Evolutionary conservation across 768 basidiomycete genomes (phyloP).

Genomic region (Tylopilus sp.): DNA sequence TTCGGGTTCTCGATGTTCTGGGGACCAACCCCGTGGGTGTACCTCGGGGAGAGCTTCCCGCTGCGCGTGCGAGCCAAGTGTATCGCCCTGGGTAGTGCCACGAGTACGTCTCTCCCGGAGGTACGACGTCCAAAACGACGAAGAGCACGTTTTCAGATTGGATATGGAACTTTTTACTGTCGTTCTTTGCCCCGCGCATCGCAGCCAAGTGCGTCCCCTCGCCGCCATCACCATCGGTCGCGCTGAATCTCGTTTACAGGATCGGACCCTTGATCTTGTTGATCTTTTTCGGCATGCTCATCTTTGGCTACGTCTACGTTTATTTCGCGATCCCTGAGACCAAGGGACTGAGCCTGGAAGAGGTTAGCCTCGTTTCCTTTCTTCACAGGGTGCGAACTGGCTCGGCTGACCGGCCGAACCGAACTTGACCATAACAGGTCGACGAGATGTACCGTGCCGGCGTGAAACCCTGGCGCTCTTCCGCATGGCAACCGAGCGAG

Average conservation of each 20-base stretch:
- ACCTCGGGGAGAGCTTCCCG: conserved; percentile 79
- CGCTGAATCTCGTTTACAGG: too few species aligned
- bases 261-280: conserved; percentile 75
- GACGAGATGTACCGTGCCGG: conserved; percentile 69
- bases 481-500: conserved; percentile 49
- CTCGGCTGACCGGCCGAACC: not conserved
- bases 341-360: conserved; percentile 70
- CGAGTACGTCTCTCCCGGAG: conserved; percentile 33
- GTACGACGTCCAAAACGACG: too few species aligned
- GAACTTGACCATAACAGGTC: conserved; percentile 37
- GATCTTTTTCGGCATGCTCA: conserved; percentile 74
- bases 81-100: conserved; percentile 67
- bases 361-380: conserved; percentile 35
- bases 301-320: conserved; percentile 72
- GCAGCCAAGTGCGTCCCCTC: conserved; percentile 41
- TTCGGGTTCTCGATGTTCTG: conserved; percentile 70
- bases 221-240: not conserved
- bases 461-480: conserved; percentile 62
- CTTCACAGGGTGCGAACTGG: too few species aligned
- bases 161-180: conserved; percentile 73
- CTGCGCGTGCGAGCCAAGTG: conserved; percentile 71
- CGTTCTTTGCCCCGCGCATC: conserved; percentile 69
- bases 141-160: conserved; percentile 36
- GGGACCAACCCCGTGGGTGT: conserved; percentile 75
- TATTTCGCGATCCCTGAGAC: conserved; percentile 80